Base-by-base conservation (phyloP, 1,284 basidiomycete species). In the Tylopilus orsonianus region DNA sequence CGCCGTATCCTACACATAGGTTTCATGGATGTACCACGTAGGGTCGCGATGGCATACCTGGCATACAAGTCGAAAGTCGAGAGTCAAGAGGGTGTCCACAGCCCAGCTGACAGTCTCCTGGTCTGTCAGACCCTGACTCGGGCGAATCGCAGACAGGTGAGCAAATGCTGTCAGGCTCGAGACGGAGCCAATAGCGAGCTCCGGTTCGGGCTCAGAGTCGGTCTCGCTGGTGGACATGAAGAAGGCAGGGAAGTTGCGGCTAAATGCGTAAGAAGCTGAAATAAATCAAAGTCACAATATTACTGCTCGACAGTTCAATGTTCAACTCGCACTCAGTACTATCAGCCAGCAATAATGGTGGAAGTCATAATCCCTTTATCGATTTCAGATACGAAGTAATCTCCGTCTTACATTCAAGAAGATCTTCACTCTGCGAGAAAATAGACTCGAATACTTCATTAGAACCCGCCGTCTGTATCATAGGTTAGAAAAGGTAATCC, bases 321-420 rank as follows among this genome's bases (percentile, higher is more conserved):
- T 24, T 12, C 29, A 35, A 33, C 26, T 32, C 33, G 26, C 20
- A 3, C 14, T 41, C 9, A 19, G 18, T 24, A 49, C 23, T 37
- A 42, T 23, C 16, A 40, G 16, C 29, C 38, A 47, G 34, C 23
- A 35, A 19, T 46, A 49, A 33, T 34, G 8, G 35, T 19, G 19
- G n/a, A 48, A 18, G 48, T 61, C 70, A 84, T 55, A 85, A 62
- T 46, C 82, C 81, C 35, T 71, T 66, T 54, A 86, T 85, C 58
- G 73, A 73, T 62, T 76, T 80, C 44, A 89, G 67, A 64, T 85
- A 81, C 23, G 70, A 69, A 35, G 80, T 75, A 30, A 87, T 73
- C 61, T 82, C 75, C 47, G 79, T 79, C 61, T 75, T 79, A 68
- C 81, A 84, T 53, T 77, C 71, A 51, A 90, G 66, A 44, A 68